A percentile compares a stretch with the other conserved stretches of the same genome.
Evolutionary conservation across 2,329 filamentous ascomycete genomes (phyloP).

Genomic region (Claviceps capensis): DNA sequence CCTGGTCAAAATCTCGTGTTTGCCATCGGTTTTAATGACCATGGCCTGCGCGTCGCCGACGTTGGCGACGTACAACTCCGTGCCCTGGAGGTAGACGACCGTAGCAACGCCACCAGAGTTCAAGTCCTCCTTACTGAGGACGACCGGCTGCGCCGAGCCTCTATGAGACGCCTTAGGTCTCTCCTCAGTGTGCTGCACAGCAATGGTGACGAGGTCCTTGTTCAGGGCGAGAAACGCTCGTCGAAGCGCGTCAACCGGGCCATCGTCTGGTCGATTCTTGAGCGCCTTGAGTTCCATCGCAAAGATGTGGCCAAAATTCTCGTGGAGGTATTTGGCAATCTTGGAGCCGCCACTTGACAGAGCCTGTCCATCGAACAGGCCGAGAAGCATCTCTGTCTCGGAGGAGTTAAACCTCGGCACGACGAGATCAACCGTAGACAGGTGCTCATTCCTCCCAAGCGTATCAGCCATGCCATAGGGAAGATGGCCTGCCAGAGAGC

Average conservation of each 20-base stretch:
- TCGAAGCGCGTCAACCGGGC: constrained; percentile 67
- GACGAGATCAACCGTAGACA: constrained; percentile 91
- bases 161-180: constrained; percentile 53
- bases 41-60: constrained; percentile 94
- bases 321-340: constrained; percentile 90
- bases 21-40: constrained; percentile 78
- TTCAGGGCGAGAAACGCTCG: constrained; percentile 81
- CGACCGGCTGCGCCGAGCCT: constrained; percentile 56
- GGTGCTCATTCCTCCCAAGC: constrained; percentile 79
- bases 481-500: constrained; percentile 80
- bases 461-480: constrained; percentile 97
- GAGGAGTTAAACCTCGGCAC: constrained; percentile 83
- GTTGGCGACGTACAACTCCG: constrained; percentile 87
- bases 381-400: constrained; percentile 79
- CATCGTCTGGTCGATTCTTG: constrained; percentile 54
- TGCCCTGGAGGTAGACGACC: constrained; percentile 76
- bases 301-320: constrained; percentile 84
- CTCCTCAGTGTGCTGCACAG: constrained; percentile 68
- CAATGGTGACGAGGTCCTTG: constrained; percentile 81
- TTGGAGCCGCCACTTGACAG: constrained; percentile 82
- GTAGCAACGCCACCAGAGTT: constrained; percentile 86
- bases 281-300: constrained; percentile 65
- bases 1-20: constrained; percentile 67
- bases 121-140: constrained; percentile 79
- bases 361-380: constrained; percentile 93